Conservation (phyloP, 2,329 filamentous ascomycete species). For the Ophiostoma australiae region DNA sequence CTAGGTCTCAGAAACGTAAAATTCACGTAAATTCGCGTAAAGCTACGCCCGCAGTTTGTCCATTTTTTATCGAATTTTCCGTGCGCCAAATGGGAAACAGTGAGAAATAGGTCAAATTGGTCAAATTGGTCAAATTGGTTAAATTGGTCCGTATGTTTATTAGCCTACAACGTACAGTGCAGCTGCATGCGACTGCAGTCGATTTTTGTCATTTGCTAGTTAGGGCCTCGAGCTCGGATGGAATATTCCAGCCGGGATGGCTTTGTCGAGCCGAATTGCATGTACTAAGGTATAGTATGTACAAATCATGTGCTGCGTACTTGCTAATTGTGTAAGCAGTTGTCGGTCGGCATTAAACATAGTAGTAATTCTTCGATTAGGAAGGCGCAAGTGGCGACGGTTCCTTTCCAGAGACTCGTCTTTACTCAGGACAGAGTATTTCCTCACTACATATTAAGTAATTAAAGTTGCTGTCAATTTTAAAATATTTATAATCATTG, state of each 20-base stretch:
- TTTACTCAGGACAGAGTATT: neutral
- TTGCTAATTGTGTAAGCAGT: neutral
- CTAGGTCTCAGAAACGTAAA: neutral
- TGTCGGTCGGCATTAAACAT: neutral
- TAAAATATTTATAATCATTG: neutral
- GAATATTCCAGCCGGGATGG: constrained; percentile 1
- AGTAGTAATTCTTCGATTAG: neutral
- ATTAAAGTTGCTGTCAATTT: neutral
- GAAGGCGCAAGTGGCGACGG: neutral
- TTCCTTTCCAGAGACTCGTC: too few relatives aligned
- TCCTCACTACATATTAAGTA: neutral
- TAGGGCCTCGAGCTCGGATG: neutral
- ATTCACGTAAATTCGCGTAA: neutral
- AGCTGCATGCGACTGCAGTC: neutral
- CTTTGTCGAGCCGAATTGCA: neutral
- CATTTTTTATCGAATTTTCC: neutral
- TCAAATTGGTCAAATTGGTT: too few relatives aligned
- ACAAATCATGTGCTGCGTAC: neutral
- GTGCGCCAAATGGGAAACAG: neutral
- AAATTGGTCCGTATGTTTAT: too few relatives aligned
- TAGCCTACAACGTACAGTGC: too few relatives aligned
- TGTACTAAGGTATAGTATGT: neutral
- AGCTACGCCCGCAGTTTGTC: neutral
- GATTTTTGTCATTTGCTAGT: neutral
- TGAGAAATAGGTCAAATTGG: neutral